A percentile compares a stretch with the other conserved stretches of the same genome.
These are phyloP conservation scores for Acanthamoeba sp. DNA, from an alignment of 208 protist genomes.

Conservation along the genomic window DNA sequence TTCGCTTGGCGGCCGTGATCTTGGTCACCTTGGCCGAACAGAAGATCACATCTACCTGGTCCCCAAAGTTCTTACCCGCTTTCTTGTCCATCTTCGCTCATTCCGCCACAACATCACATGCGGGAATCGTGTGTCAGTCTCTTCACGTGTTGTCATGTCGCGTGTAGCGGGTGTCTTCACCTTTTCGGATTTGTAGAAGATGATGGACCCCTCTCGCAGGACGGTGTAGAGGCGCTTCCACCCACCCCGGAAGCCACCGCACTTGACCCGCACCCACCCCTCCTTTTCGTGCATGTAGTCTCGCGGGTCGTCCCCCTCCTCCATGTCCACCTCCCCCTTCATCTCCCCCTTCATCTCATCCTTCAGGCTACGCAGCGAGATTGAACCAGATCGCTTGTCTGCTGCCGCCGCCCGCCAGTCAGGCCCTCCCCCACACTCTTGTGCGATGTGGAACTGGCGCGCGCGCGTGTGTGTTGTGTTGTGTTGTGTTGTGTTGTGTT, in stretches of 20 bases:
- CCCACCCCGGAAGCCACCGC: slow-evolving; percentile 19
- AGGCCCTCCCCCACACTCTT: no score
- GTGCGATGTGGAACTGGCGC: no score
- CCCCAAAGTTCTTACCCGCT: background rate
- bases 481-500: no score
- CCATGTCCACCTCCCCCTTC: background rate
- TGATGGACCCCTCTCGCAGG: background rate
- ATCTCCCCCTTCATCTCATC: background rate
- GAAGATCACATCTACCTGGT: slow-evolving; percentile 54
- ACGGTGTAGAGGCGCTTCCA: slow-evolving; percentile 59
- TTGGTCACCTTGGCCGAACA: slow-evolving; percentile 63
- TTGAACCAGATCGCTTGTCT: no score
- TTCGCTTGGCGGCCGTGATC: slow-evolving; percentile 38
- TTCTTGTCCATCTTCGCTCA: slow-evolving; percentile 57
- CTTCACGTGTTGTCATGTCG: background rate
- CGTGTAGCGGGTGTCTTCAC: background rate
- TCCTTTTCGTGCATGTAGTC: slow-evolving; percentile 59
- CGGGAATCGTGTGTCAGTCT: no score
- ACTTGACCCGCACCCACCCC: slow-evolving; percentile 63
- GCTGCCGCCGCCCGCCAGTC: background rate
- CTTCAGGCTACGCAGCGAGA: no score
- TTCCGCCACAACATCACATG: background rate
- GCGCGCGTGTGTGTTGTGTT: no score
- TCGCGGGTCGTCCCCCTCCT: background rate
- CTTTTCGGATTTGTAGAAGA: slow-evolving; percentile 71